These are phyloP conservation scores for Leishmania gerbilli DNA, from an alignment of 208 protist genomes.

Conservation along the genomic window DNA sequence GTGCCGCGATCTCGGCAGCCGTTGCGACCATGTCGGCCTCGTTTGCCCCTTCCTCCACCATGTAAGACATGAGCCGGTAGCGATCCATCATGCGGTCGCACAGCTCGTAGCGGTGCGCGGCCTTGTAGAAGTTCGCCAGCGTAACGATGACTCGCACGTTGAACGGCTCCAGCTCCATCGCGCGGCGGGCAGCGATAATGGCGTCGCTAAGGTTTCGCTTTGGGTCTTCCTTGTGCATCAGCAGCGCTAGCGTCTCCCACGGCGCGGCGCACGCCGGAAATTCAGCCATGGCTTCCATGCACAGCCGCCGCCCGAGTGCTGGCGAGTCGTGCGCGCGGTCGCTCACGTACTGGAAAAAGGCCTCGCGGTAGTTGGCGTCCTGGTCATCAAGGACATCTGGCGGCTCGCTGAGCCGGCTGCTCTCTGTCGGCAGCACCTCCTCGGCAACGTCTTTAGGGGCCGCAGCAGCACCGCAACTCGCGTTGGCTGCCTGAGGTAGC, in stretches of 20 bases:
- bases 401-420: constrained; percentile 2
- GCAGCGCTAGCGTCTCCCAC: constrained; percentile 66
- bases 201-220: constrained; percentile 56
- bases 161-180: constrained; percentile 61
- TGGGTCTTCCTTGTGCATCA: constrained; percentile 68
- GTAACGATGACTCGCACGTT: constrained; percentile 55
- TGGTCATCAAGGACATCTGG: constrained; percentile 47
- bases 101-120: constrained; percentile 50
- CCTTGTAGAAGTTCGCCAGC: constrained; percentile 80
- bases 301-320: constrained; percentile 50
- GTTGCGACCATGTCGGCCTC: constrained; percentile 56
- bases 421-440: background rate
- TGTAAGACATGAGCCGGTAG: constrained; percentile 64
- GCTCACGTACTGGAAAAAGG: constrained; percentile 67
- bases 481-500: background rate
- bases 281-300: constrained; percentile 67
- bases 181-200: constrained; percentile 61
- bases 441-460: background rate
- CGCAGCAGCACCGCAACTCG: background rate
- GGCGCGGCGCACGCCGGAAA: constrained; percentile 58
- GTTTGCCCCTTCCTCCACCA: constrained; percentile 59
- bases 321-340: constrained; percentile 53
- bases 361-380: constrained; percentile 52
- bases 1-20: constrained; percentile 49
- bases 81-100: constrained; percentile 76